These are phyloP conservation scores for Asterochloris sp. DNA, from an alignment of 139 green algal species.

Conservation along the genomic window DNA sequence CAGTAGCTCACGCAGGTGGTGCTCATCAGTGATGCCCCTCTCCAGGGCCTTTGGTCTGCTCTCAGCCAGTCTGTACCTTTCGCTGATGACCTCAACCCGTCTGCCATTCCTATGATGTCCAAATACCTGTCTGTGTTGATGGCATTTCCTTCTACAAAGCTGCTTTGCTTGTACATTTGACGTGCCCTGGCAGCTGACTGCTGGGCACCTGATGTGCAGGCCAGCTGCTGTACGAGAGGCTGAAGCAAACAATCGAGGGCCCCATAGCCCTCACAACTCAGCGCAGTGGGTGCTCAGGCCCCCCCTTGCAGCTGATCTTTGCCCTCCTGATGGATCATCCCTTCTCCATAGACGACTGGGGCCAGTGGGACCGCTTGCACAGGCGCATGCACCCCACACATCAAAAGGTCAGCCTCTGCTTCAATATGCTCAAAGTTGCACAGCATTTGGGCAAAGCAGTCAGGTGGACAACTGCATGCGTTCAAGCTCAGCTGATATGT, in stretches of 20 bases:
- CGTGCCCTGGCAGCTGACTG: neutral
- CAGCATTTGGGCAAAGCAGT: no score
- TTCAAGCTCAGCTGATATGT: neutral
- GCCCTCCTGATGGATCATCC: conserved; percentile 27
- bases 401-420: neutral
- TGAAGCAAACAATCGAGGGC: neutral
- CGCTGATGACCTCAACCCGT: no score
- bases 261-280: neutral
- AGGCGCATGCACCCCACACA: neutral
- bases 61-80: neutral
- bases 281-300: neutral
- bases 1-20: conserved; percentile 39
- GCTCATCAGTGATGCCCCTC: neutral
- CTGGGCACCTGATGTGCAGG: neutral
- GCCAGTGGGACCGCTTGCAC: conserved; percentile 25
- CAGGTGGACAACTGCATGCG: neutral
- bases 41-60: neutral
- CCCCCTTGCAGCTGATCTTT: neutral
- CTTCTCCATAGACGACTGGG: conserved; percentile 35
- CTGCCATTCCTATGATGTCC: no score
- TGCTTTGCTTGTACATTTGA: neutral
- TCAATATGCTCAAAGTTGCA: no score
- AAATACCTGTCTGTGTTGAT: no score
- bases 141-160: no score
- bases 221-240: neutral